Conservation (phyloP, 441 rosid genomes). For the Pelargonium myrrhifolium region DNA sequence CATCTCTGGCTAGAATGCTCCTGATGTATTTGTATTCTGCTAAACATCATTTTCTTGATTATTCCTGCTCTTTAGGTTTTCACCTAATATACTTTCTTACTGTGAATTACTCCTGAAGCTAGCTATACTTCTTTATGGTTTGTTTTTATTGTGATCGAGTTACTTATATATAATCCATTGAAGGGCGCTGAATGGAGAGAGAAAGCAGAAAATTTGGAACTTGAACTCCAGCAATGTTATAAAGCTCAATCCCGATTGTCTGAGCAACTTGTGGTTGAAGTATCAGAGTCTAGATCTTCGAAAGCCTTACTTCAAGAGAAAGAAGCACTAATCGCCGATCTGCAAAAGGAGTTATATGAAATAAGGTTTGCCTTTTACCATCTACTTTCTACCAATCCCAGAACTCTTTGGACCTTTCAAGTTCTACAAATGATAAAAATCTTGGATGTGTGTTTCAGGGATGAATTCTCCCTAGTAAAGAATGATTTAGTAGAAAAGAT, state of each 20-base stretch:
- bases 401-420: constrained; percentile 4
- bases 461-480: constrained; percentile 47
- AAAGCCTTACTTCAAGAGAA: constrained; percentile 67
- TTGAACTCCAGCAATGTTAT: constrained; percentile 83
- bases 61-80: background rate
- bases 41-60: background rate
- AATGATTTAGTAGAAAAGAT: constrained; percentile 56
- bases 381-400: background rate
- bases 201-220: constrained; percentile 66
- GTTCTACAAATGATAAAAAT: constrained; percentile 12
- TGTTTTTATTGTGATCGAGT: constrained; percentile 12
- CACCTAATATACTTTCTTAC: too few species aligned
- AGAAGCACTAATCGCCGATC: constrained; percentile 40
- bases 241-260: constrained; percentile 84
- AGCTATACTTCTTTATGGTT: background rate
- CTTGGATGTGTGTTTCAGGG: constrained; percentile 35
- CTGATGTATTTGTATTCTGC: background rate
- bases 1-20: background rate
- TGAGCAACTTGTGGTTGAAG: constrained; percentile 84
- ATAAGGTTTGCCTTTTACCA: constrained; percentile 36
- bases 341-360: constrained; percentile 44
- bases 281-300: constrained; percentile 62
- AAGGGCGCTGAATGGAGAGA: constrained; percentile 97
- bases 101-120: background rate
- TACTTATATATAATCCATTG: constrained; percentile 12